Base-by-base conservation (phyloP, 1,139 yeast genomes). In the Sugiyamaella novakii region DNA sequence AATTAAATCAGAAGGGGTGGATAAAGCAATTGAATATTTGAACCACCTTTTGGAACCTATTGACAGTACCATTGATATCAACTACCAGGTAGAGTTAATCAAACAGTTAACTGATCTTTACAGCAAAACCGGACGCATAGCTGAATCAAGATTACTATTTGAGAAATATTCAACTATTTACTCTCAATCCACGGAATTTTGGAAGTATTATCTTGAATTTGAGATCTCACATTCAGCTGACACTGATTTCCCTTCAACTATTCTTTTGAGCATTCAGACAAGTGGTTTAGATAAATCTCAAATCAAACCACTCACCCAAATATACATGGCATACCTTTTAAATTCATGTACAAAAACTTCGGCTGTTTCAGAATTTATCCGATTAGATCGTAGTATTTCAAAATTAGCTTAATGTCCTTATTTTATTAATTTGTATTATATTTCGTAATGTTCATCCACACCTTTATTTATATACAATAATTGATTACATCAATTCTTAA, bases 201-300 rank as follows among this genome's bases (percentile, higher is more conserved):
- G 71, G 72, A 52, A 61, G 18, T 59, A 61, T 33, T 68, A 62
- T 47, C 59, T 68, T 11, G 54, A 55, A 22, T 67, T 68, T 52
- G 71, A 67, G 43, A 58, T 65, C 17, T 54, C 29, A 12, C 7
- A 36, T 3, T 3, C 40, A 8, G 30, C 21, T 17, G 43, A 30
- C 22, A 24, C 38, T 24, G 52, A 28, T 29, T 4, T 19, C 22
- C 17, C 35, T 14, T n/a, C 46, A 4, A 15, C 47, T 2, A 11
- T 29, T 17, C 14, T 29, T 8, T n/a, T 36, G 18, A 27, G 12
- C 21, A 29, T 37, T 11, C 43, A 43, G 18, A 19, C 38, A 3
- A 43, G 53, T 36, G 49, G 58, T 10, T 51, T 67, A n/a, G 56
- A 63, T 8, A 59, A 59, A 7, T 47, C 47, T 19, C 57, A 60